These are phyloP conservation scores for Phyllosticta paracitricarpa DNA, from an alignment of 2,329 filamentous ascomycete genomes.

Conservation along the genomic window DNA sequence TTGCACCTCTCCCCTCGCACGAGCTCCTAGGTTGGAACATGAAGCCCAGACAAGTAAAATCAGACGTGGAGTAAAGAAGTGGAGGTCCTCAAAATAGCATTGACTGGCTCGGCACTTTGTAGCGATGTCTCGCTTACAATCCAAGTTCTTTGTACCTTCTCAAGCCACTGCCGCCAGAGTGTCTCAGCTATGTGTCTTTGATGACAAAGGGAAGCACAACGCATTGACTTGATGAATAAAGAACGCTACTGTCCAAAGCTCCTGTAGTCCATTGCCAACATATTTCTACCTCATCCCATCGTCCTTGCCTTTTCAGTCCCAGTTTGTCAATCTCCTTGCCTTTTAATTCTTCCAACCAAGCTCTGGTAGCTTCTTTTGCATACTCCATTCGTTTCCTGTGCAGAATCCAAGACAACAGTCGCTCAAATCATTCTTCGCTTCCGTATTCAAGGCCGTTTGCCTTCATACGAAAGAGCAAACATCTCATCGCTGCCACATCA, in stretches of 20 bases:
- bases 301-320: background rate
- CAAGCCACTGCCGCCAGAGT: too few species aligned
- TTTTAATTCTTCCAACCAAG: background rate
- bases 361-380: slow-evolving; percentile 3
- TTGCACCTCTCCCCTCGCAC: too few species aligned
- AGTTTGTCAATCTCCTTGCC: background rate
- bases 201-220: too few species aligned
- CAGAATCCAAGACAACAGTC: background rate
- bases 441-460: background rate
- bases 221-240: background rate
- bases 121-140: too few species aligned
- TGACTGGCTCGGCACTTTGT: too few species aligned
- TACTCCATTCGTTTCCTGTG: background rate
- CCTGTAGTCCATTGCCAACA: background rate
- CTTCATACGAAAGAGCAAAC: background rate
- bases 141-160: too few species aligned
- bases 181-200: too few species aligned
- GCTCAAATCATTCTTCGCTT: background rate
- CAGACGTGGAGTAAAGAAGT: too few species aligned
- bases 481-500: background rate
- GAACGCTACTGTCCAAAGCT: background rate
- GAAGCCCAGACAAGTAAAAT: too few species aligned
- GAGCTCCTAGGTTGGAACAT: too few species aligned
- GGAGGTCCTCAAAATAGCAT: too few species aligned
- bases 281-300: background rate